Conservation (phyloP, 306 rosid species). For the Cucumis hystrix region DNA sequence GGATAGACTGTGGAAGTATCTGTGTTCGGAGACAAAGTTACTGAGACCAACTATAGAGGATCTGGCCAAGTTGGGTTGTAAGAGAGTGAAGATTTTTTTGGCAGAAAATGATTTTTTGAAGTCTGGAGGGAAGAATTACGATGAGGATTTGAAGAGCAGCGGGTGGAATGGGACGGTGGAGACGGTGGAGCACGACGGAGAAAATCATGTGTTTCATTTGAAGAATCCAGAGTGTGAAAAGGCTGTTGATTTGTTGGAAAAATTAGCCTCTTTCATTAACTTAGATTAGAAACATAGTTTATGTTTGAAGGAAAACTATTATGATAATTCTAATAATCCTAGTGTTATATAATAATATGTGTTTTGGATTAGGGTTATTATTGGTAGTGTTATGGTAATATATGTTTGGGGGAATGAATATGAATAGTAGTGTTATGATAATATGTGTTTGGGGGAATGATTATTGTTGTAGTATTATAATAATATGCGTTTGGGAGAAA, state of each 20-base stretch:
- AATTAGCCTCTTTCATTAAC: conserved; percentile 21
- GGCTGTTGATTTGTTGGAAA: conserved; percentile 17
- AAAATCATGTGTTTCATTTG: conserved; percentile 28
- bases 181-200: conserved; percentile 23
- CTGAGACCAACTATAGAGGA: conserved; percentile 32
- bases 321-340: no score
- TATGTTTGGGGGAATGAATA: no score
- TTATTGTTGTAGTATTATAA: no score
- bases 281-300: not conserved
- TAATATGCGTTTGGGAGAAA: no score
- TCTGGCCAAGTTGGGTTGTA: conserved; percentile 24
- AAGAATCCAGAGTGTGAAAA: conserved; percentile 1
- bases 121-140: conserved; percentile 14
- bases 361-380: no score
- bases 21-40: conserved; percentile 11
- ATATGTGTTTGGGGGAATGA: no score
- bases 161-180: conserved; percentile 38
- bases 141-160: conserved; percentile 27
- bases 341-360: no score
- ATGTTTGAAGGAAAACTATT: no score
- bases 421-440: no score
- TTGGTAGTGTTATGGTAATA: no score
- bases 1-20: conserved; percentile 34
- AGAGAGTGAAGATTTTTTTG: conserved; percentile 22
- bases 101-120: conserved; percentile 41